Percentiles rank a stretch among this genome's conserved stretches.
phyloP scores from a whole-genome alignment of 2,329 filamentous ascomycete species.

The Botryosphaeria dothidea region DNA sequence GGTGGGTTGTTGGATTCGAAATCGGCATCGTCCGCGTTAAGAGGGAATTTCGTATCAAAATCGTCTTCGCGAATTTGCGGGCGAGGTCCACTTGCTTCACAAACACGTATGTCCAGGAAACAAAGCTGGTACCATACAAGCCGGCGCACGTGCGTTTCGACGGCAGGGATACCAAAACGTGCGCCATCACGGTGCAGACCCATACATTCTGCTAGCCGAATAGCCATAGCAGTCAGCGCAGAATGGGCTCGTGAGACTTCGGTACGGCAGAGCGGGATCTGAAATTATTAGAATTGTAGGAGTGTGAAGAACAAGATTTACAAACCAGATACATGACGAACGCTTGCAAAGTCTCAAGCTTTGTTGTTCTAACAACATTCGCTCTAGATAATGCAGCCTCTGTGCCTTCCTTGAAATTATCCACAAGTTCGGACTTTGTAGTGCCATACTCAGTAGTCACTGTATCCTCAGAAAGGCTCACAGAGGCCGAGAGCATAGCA shows the following conservation, averaged over 20 bases:
- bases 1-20: constrained; percentile 48
- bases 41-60: constrained; percentile 71
- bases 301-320: neutral
- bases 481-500: constrained; percentile 66
- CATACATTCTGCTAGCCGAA: constrained; percentile 76
- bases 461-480: constrained; percentile 62
- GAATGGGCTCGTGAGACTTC: constrained; percentile 75
- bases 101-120: constrained; percentile 73
- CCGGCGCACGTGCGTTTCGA: constrained; percentile 71
- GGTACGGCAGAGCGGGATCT: constrained; percentile 70
- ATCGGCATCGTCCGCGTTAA: constrained; percentile 69
- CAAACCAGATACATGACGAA: constrained; percentile 75
- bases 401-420: constrained; percentile 65
- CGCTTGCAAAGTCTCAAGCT: constrained; percentile 73
- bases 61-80: constrained; percentile 72
- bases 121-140: constrained; percentile 78
- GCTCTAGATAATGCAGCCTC: constrained; percentile 69
- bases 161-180: constrained; percentile 63
- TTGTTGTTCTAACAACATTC: constrained; percentile 70
- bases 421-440: constrained; percentile 58
- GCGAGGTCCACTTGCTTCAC: constrained; percentile 71
- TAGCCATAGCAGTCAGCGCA: constrained; percentile 69
- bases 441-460: constrained; percentile 57
- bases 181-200: constrained; percentile 71
- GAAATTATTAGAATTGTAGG: neutral